phyloP scores from a whole-genome alignment of 306 rosid genomes.

The Mucuna pruriens region DNA sequence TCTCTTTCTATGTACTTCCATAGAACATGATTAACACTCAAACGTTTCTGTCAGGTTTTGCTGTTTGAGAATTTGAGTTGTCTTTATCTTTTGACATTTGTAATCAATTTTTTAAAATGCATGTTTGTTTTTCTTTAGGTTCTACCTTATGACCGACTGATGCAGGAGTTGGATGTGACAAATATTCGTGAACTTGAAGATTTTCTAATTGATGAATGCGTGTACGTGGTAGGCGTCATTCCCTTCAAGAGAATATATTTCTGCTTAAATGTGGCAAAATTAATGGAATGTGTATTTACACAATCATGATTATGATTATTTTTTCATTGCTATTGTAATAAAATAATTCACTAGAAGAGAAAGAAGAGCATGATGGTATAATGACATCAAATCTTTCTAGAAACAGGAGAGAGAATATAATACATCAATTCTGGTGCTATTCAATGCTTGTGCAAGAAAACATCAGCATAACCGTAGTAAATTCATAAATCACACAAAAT shows the following conservation, averaged over 20 bases:
- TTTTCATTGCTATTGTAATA: neutral
- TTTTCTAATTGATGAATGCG: slow-evolving; percentile 96
- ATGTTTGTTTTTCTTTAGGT: slow-evolving; percentile 61
- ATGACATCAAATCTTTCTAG: neutral
- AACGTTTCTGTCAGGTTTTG: slow-evolving; percentile 40
- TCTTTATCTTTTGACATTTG: slow-evolving; percentile 80
- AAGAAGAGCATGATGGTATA: neutral
- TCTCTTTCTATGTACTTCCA: neutral
- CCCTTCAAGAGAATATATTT: slow-evolving; percentile 26
- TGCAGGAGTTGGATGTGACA: slow-evolving; percentile 91
- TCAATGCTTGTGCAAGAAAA: neutral
- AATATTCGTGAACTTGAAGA: slow-evolving; percentile 95
- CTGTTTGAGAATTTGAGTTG: no score
- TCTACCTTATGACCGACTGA: slow-evolving; percentile 85
- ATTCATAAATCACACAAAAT: neutral
- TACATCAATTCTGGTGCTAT: neutral
- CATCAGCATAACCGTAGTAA: neutral
- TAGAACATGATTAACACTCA: neutral
- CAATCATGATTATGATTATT: neutral
- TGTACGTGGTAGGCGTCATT: slow-evolving; percentile 83
- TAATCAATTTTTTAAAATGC: neutral
- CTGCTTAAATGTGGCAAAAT: no score
- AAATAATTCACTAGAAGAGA: neutral
- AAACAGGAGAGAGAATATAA: neutral
- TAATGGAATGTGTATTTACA: slow-evolving; percentile 5